Base-by-base conservation (phyloP, 2,329 filamentous ascomycete species). In the Diaporthe vexans region DNA sequence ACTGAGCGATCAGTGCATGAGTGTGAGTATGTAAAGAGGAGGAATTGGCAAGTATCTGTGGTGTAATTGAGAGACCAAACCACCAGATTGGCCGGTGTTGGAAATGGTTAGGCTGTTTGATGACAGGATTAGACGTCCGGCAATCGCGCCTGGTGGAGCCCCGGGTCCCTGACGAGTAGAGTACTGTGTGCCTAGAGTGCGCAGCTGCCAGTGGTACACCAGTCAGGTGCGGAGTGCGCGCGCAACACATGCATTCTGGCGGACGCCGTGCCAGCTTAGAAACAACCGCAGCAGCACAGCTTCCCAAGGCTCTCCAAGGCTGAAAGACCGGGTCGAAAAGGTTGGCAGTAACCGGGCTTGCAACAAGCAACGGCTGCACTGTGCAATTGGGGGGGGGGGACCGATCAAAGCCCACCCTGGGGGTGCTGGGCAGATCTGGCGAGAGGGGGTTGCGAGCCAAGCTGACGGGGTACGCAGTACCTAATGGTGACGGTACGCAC, bases 31-130 rank as follows among this genome's bases (percentile, higher is more conserved):
- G 72, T 46, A 29, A 24, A 52, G 72, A 70, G 46, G 56, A 69
- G 72, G 51, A 46, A 43, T 54, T 65, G 54, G 58, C n/a, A 24
- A n/a, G 67, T 61, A 52, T 33, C 33, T 35, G 52, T 68, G 43
- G 54, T 35, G 73, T 69, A 73, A 67, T 68, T 73, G 71, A 57
- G 48, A 72, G 57, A 63, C 57, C 46, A 72, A 61, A 72, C 59
- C 57, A 72, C 57, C 70, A 72, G 46, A 72, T 63, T 72, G 70
- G 54, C 57, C 26, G 43, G 58, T 72, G 70, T 63, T 63, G 48
- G 57, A 72, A 63, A 26, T 24, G 57, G 57, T 72, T 72, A 72
- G 70, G 70, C 70, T 58, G 46, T 63, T 54, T 72, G 70, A 72
- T 63, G 70, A 59, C 54, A 72, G 70, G 70, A 54, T 40, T 67